phyloP scores from a whole-genome alignment of 352 stramenopile genomes.

The Phytophthora meadii region DNA sequence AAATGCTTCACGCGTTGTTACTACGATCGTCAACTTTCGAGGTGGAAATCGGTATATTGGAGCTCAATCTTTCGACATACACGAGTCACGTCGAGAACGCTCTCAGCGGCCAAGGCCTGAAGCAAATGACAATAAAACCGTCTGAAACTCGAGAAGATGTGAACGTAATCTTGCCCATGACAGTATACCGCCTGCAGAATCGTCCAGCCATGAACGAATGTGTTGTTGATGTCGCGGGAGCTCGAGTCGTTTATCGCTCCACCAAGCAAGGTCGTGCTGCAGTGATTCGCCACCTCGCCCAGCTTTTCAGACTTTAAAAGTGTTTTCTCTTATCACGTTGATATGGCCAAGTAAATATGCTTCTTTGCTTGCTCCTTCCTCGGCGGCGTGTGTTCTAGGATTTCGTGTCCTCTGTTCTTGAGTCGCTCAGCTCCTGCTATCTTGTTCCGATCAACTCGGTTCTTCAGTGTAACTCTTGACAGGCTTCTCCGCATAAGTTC shows the following conservation, averaged over 20 bases:
- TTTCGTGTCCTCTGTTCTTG: constrained; percentile 29
- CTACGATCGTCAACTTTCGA: constrained; percentile 62
- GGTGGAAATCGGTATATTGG: constrained; percentile 48
- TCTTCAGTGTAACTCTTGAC: constrained; percentile 63
- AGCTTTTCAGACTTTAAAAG: constrained; percentile 32
- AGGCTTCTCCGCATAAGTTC: constrained; percentile 68
- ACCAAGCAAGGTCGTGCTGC: constrained; percentile 65
- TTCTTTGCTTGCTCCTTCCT: constrained; percentile 20
- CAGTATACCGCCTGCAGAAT: constrained; percentile 52
- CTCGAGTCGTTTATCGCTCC: constrained; percentile 57
- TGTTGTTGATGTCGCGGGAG: constrained; percentile 50
- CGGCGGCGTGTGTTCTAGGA: background rate
- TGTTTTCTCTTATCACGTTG: constrained; percentile 43
- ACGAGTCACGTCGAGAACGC: constrained; percentile 56
- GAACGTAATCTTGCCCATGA: constrained; percentile 41
- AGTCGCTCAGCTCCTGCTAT: constrained; percentile 25
- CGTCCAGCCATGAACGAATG: constrained; percentile 63
- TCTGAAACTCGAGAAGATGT: constrained; percentile 57
- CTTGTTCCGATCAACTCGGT: constrained; percentile 55
- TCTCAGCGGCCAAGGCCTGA: constrained; percentile 11
- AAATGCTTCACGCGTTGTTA: constrained; percentile 64
- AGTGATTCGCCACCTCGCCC: constrained; percentile 57
- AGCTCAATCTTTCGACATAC: constrained; percentile 53
- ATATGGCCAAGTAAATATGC: constrained; percentile 67
- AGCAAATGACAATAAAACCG: constrained; percentile 5